Conservation (phyloP, 768 basidiomycete genomes). For the Paxillus ammoniavirescens region DNA sequence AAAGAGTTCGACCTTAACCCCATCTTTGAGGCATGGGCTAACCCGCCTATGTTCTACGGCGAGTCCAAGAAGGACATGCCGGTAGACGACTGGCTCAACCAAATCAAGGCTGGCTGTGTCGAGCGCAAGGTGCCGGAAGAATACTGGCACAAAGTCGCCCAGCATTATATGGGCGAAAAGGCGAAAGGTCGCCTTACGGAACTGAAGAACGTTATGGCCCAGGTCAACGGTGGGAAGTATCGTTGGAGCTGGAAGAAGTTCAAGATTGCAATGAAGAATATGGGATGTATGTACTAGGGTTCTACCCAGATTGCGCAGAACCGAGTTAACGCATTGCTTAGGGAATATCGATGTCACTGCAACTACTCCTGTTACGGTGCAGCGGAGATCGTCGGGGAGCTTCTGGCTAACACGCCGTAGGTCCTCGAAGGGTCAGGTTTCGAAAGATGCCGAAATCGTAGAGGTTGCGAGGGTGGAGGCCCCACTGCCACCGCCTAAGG, state of each 20-base stretch:
- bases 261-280: constrained; percentile 72
- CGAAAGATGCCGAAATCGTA: constrained; percentile 34
- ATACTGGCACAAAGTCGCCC: constrained; percentile 80
- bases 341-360: constrained; percentile 65
- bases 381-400: constrained; percentile 45
- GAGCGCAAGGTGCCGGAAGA: constrained; percentile 73
- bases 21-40: constrained; percentile 60
- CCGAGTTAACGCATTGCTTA: constrained; percentile 24
- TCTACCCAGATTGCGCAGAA: constrained; percentile 1
- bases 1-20: constrained; percentile 76
- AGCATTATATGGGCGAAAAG: constrained; percentile 70
- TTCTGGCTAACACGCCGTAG: constrained; percentile 57
- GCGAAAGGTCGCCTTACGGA: constrained; percentile 67
- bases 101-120: constrained; percentile 69
- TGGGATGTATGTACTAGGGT: constrained; percentile 63
- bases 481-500: constrained; percentile 27
- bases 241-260: constrained; percentile 85
- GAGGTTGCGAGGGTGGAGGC: constrained; percentile 25
- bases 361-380: constrained; percentile 62
- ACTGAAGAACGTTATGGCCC: constrained; percentile 68
- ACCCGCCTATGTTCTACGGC: constrained; percentile 66
- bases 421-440: constrained; percentile 34
- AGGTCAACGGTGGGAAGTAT: constrained; percentile 75
- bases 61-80: constrained; percentile 66
- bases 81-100: constrained; percentile 71